Evolutionary conservation across 2,329 filamentous ascomycete species (phyloP).

Genomic region (Microsporum ferrugineum): DNA sequence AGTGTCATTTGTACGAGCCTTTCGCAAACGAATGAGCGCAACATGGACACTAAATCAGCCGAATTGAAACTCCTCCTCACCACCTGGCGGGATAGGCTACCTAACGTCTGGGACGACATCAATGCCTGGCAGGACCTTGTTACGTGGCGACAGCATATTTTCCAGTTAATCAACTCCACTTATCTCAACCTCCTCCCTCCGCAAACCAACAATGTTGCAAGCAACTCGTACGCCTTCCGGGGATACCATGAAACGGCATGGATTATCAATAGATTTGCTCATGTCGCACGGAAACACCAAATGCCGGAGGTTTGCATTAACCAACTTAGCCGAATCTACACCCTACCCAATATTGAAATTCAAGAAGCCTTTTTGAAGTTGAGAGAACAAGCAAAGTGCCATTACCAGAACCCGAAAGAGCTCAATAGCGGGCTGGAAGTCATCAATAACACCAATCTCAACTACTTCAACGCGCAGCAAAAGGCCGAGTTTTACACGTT

Average conservation of each 20-base stretch:
- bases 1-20: conserved; percentile 93
- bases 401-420: conserved; percentile 91
- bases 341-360: conserved; percentile 96
- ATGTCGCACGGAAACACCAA: conserved; percentile 93
- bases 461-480: conserved; percentile 91
- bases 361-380: conserved; percentile 98
- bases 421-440: conserved; percentile 88
- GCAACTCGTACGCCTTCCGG: conserved; percentile 89
- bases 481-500: conserved; percentile 99
- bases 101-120: conserved; percentile 99
- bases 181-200: conserved; percentile 77
- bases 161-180: conserved; percentile 88
- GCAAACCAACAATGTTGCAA: conserved; percentile 68
- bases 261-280: conserved; percentile 99
- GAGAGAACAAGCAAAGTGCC: conserved; percentile 95
- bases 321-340: conserved; percentile 95
- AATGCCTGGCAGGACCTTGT: conserved; percentile 98
- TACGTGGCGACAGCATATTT: conserved; percentile 99
- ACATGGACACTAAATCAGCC: conserved; percentile 86
- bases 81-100: conserved; percentile 88
- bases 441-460: conserved; percentile 98
- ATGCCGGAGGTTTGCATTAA: conserved; percentile 95
- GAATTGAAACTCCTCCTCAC: conserved; percentile 89
- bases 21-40: conserved; percentile 66
- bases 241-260: conserved; percentile 98